phyloP scores from a whole-genome alignment of 345 rosid genomes.

The Euclidium syriacum region DNA sequence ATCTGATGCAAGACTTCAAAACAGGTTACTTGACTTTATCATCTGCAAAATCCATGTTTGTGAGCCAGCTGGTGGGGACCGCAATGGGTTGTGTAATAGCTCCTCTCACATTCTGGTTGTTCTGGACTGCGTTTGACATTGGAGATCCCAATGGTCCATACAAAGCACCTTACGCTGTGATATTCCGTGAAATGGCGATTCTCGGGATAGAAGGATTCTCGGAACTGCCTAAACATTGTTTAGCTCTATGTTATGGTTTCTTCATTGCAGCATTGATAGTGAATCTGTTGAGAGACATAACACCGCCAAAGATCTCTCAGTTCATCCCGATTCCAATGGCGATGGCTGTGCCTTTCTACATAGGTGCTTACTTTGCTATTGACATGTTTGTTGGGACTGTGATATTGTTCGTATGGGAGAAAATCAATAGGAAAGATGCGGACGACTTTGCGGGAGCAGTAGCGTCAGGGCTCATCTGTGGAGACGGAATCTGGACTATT shows the following conservation, averaged over 20 bases:
- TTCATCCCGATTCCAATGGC: constrained; percentile 91
- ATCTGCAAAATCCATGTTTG: constrained; percentile 90
- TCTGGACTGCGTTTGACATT: constrained; percentile 82
- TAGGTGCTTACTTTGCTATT: constrained; percentile 85
- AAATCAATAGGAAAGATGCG: constrained; percentile 54
- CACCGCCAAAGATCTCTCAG: constrained; percentile 61
- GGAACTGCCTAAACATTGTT: constrained; percentile 72
- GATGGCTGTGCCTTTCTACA: constrained; percentile 87
- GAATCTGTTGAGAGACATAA: constrained; percentile 64
- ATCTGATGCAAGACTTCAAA: constrained; percentile 97
- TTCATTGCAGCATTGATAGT: constrained; percentile 54
- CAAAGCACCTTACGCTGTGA: constrained; percentile 87
- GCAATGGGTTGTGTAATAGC: constrained; percentile 93
- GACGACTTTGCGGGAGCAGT: constrained; percentile 78
- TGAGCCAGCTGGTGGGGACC: constrained; percentile 75
- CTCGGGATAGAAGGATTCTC: constrained; percentile 75
- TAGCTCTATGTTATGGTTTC: constrained; percentile 69
- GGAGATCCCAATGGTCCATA: constrained; percentile 83
- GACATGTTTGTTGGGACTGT: constrained; percentile 87
- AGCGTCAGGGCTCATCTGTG: constrained; percentile 88
- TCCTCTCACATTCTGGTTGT: constrained; percentile 84
- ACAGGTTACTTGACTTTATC: constrained; percentile 83
- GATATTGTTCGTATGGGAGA: constrained; percentile 72
- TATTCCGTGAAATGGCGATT: constrained; percentile 87
- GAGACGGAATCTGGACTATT: constrained; percentile 89